Conservation (phyloP, 2,329 filamentous ascomycete genomes). For the Trichoderma koningii region DNA sequence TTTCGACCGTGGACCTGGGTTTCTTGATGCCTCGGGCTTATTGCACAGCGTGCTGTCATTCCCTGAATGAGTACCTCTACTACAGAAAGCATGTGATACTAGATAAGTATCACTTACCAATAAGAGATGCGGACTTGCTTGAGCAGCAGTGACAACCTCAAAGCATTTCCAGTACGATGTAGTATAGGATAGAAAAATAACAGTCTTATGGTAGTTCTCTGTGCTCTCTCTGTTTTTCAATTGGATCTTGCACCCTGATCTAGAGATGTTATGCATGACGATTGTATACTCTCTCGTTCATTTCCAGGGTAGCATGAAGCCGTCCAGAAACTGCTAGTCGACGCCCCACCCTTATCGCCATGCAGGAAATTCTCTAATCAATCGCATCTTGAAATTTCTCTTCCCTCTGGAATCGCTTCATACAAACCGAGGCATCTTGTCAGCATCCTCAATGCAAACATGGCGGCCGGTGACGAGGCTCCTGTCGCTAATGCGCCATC, state of each 20-base stretch:
- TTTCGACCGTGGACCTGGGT: too few relatives aligned
- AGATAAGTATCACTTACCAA: too few relatives aligned
- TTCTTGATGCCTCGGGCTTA: not conserved
- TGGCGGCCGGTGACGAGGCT: slow-evolving; percentile 39
- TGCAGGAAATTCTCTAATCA: slow-evolving; percentile 25
- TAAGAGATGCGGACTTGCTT: too few relatives aligned
- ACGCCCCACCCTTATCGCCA: slow-evolving; percentile 13
- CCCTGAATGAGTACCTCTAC: too few relatives aligned
- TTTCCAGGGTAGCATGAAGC: not conserved
- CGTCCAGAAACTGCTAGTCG: not conserved
- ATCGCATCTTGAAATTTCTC: slow-evolving; percentile 6
- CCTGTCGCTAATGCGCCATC: slow-evolving; percentile 33
- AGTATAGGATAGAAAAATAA: too few relatives aligned
- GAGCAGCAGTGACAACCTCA: too few relatives aligned
- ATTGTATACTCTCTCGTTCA: too few relatives aligned
- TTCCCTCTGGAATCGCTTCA: not conserved
- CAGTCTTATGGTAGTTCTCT: not conserved
- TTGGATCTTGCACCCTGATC: not conserved
- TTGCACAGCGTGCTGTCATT: not conserved
- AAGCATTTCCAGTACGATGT: too few relatives aligned
- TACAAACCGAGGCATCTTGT: slow-evolving; percentile 12
- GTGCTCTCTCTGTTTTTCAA: not conserved
- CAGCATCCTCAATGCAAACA: slow-evolving; percentile 36
- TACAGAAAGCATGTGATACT: too few relatives aligned
- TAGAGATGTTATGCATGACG: not conserved